phyloP scores from a whole-genome alignment of 1,139 yeast species.

The Suhomyces choctaworum region DNA sequence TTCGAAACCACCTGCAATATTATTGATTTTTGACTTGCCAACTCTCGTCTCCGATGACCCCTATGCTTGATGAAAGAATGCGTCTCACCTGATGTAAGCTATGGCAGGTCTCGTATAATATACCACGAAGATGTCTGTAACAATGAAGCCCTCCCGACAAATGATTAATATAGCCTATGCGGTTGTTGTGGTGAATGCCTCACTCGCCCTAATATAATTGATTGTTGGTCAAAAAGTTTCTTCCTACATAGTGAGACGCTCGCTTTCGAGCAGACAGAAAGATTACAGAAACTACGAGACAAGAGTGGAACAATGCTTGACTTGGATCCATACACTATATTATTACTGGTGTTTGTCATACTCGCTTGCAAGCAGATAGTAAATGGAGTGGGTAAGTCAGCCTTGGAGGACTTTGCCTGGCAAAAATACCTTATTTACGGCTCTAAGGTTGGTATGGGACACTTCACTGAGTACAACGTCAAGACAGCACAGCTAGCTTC shows the following conservation, averaged over 20 bases:
- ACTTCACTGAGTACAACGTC: conserved; percentile 34
- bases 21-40: too few relatives aligned
- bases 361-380: conserved; percentile 35
- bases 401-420: conserved; percentile 44
- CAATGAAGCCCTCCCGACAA: too few relatives aligned
- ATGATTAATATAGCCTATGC: too few relatives aligned
- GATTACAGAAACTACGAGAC: background rate
- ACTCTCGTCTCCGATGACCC: too few relatives aligned
- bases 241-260: conserved; percentile 9
- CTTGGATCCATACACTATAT: conserved; percentile 29
- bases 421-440: conserved; percentile 36
- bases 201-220: conserved; percentile 8
- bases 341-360: conserved; percentile 28
- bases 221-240: conserved; percentile 11
- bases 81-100: too few relatives aligned
- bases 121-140: too few relatives aligned
- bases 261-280: background rate
- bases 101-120: too few relatives aligned
- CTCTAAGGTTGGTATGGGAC: conserved; percentile 31
- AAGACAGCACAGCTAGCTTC: conserved; percentile 48
- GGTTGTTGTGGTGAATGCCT: conserved; percentile 5
- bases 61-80: too few relatives aligned
- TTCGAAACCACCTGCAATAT: too few relatives aligned
- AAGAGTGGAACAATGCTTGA: conserved; percentile 22
- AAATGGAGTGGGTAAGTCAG: conserved; percentile 34